Conservation (phyloP, 768 basidiomycete genomes). For the Termitomyces sp. region DNA sequence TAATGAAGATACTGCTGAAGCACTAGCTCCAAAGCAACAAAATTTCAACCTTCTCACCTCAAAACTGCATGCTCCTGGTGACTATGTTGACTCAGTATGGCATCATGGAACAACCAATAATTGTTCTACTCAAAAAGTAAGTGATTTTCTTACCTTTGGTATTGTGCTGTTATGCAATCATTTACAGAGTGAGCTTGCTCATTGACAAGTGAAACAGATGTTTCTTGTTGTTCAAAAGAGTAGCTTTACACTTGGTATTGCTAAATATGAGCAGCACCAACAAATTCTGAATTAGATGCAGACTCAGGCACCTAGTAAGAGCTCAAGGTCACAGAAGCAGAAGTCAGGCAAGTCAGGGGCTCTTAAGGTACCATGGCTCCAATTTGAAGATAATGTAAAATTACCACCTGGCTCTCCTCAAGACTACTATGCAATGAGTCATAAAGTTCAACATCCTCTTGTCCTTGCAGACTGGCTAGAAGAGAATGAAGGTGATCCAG, state of each 20-base stretch:
- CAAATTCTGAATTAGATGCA: constrained; percentile 1
- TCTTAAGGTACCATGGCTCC: background rate
- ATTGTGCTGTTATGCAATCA: too few species aligned
- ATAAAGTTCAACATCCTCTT: background rate
- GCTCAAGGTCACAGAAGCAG: background rate
- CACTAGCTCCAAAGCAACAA: too few species aligned
- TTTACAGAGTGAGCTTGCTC: constrained; percentile 33
- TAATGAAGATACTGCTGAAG: too few species aligned
- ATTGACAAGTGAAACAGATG: constrained; percentile 25
- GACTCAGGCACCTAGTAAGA: background rate
- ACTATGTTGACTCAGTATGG: constrained; percentile 22
- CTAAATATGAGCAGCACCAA: constrained; percentile 8
- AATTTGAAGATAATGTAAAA: background rate
- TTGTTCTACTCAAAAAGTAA: constrained; percentile 31
- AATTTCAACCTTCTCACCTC: constrained; percentile 22
- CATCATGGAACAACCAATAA: constrained; percentile 28
- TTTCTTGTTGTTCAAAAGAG: constrained; percentile 25
- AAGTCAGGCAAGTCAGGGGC: background rate
- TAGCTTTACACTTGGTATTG: constrained; percentile 18
- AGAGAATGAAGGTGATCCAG: too few species aligned
- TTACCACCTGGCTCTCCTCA: background rate
- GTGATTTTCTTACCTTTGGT: background rate
- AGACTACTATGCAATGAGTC: background rate
- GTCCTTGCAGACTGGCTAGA: background rate
- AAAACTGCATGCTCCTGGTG: constrained; percentile 29